Conservation (phyloP, 2,329 filamentous ascomycete genomes). For the Cryphonectria carpinicola region DNA sequence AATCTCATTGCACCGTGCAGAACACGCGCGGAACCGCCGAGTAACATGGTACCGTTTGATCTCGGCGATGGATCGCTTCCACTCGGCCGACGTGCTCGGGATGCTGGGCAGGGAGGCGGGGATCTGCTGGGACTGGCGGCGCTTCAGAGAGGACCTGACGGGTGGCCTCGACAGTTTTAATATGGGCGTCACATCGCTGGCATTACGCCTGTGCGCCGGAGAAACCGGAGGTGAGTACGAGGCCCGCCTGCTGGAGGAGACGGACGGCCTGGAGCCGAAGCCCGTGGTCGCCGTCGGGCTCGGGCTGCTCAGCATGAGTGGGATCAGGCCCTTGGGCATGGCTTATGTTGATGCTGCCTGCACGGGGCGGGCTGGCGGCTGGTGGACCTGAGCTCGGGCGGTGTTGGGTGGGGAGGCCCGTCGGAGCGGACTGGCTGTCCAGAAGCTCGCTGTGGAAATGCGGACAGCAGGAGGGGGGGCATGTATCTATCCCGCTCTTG, state of each 20-base stretch:
- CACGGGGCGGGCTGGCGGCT: background rate
- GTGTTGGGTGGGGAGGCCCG: background rate
- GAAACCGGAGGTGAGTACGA: conserved; percentile 8
- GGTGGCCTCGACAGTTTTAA: conserved; percentile 38
- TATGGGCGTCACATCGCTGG: conserved; percentile 27
- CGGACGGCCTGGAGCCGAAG: conserved; percentile 41
- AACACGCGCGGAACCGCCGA: conserved; percentile 57
- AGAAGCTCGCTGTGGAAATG: background rate
- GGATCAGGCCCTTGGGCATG: conserved; percentile 29
- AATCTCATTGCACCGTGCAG: conserved; percentile 56
- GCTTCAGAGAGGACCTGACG: conserved; percentile 29
- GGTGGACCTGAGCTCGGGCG: background rate
- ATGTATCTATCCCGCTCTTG: background rate
- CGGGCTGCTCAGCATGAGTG: conserved; percentile 27
- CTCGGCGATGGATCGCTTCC: conserved; percentile 55
- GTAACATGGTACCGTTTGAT: conserved; percentile 58
- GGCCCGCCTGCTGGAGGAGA: conserved; percentile 10
- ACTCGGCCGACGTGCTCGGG: conserved; percentile 52
- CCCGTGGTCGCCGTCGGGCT: conserved; percentile 30
- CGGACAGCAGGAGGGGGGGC: background rate
- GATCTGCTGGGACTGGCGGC: conserved; percentile 31
- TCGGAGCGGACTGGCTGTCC: background rate
- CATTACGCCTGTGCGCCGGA: conserved; percentile 23
- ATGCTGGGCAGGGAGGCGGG: conserved; percentile 37
- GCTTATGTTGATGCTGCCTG: conserved; percentile 4